Conservation (phyloP, 192 early-diverging fungal species). For the Piromyces finnis region DNA sequence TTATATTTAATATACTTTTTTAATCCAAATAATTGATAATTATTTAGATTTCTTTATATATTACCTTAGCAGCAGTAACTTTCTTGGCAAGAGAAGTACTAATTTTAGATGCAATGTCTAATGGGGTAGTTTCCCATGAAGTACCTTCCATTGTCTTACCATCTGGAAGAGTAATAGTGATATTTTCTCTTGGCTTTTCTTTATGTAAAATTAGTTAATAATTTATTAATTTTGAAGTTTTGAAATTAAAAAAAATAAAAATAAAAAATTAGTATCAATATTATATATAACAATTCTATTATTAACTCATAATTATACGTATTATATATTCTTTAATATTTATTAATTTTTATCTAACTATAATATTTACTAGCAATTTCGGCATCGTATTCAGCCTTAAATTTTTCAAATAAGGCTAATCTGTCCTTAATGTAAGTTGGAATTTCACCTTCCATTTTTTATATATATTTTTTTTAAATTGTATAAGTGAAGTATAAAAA, state of each 20-base stretch:
- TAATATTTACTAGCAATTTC: neutral
- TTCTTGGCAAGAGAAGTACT: slow-evolving; percentile 80
- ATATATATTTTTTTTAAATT: too few species aligned
- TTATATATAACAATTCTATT: too few species aligned
- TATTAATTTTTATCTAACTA: too few species aligned
- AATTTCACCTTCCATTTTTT: neutral
- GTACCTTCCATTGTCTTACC: slow-evolving; percentile 59
- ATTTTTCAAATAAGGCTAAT: neutral
- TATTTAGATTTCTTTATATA: neutral
- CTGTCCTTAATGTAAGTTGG: neutral
- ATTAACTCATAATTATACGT: too few species aligned
- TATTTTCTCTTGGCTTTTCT: slow-evolving; percentile 55
- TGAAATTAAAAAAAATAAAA: too few species aligned
- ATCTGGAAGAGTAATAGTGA: slow-evolving; percentile 77
- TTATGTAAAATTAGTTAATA: too few species aligned
- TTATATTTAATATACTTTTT: too few species aligned
- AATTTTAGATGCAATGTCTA: slow-evolving; percentile 74
- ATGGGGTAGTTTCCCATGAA: slow-evolving; percentile 87
- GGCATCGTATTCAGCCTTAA: neutral
- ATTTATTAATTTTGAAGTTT: too few species aligned
- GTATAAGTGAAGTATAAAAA: too few species aligned
- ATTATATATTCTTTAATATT: too few species aligned
- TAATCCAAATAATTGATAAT: neutral
- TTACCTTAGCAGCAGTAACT: slow-evolving; percentile 82
- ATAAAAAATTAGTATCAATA: too few species aligned